Conservation (phyloP, 176 grass and related monocot genomes). For the Paspalum vaginatum region DNA sequence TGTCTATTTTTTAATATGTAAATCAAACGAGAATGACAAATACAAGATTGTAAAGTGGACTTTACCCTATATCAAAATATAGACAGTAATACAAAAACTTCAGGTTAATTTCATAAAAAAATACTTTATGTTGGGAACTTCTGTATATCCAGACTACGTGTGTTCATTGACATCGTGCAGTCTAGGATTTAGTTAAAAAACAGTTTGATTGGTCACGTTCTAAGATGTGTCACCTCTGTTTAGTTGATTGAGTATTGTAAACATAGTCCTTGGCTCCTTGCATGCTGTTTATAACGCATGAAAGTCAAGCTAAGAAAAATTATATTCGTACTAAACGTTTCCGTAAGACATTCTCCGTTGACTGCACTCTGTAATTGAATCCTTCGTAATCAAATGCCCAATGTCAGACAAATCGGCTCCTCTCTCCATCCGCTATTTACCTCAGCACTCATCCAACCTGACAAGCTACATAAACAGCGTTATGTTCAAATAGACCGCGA, state of each 20-base stretch:
- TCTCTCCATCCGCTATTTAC: not conserved
- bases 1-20: too few species aligned
- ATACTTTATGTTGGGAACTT: not conserved
- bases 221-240: not conserved
- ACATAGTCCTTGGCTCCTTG: not conserved
- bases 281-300: not conserved
- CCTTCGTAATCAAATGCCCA: not conserved
- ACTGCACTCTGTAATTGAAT: not conserved
- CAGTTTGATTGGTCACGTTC: not conserved
- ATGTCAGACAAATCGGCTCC: slow-evolving; percentile 26
- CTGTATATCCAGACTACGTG: not conserved
- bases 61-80: too few species aligned
- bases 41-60: too few species aligned
- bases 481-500: not conserved
- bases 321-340: not conserved
- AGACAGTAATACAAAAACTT: too few species aligned
- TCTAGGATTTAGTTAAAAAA: not conserved
- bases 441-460: not conserved
- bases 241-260: not conserved
- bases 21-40: too few species aligned
- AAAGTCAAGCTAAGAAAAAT: slow-evolving; percentile 17
- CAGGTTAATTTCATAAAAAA: too few species aligned
- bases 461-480: not conserved
- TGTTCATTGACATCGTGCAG: not conserved
- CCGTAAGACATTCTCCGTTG: not conserved